Conservation (phyloP, 1,139 yeast genomes). For the Zygotorulaspora mrakii region DNA sequence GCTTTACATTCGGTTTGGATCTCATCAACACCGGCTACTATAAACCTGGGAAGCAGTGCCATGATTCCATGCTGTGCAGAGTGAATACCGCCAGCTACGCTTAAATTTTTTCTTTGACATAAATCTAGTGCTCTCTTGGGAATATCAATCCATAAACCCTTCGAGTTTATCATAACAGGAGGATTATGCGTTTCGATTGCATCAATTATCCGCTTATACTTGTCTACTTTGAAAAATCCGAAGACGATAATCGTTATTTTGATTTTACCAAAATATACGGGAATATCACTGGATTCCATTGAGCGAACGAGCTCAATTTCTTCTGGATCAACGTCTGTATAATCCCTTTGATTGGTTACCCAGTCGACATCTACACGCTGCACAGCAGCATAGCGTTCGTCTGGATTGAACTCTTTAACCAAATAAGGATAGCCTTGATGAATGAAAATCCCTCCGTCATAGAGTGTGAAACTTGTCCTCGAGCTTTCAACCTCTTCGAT, state of each 20-base stretch:
- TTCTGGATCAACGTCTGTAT: conserved; percentile 83
- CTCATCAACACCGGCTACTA: conserved; percentile 66
- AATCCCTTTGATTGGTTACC: conserved; percentile 88
- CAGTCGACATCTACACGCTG: conserved; percentile 88
- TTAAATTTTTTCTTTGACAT: conserved; percentile 54
- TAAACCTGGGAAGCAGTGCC: conserved; percentile 66
- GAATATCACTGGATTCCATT: conserved; percentile 51
- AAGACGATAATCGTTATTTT: conserved; percentile 72
- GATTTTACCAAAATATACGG: conserved; percentile 72
- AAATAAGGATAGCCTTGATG: conserved; percentile 91
- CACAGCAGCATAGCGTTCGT: conserved; percentile 74
- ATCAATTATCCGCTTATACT: conserved; percentile 73
- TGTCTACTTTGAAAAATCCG: conserved; percentile 86
- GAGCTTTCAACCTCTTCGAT: conserved; percentile 90
- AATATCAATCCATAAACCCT: conserved; percentile 90
- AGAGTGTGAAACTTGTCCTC: conserved; percentile 82
- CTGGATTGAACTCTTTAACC: conserved; percentile 76
- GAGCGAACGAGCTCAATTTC: conserved; percentile 65
- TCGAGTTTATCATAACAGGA: conserved; percentile 62
- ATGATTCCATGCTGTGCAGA: conserved; percentile 91
- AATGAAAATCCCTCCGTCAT: conserved; percentile 92
- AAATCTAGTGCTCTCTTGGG: conserved; percentile 60
- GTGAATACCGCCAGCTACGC: conserved; percentile 88
- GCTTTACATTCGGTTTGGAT: conserved; percentile 92
- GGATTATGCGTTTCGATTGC: conserved; percentile 91